phyloP scores from a whole-genome alignment of 208 protist genomes.

The Herpetomonas muscarum region DNA sequence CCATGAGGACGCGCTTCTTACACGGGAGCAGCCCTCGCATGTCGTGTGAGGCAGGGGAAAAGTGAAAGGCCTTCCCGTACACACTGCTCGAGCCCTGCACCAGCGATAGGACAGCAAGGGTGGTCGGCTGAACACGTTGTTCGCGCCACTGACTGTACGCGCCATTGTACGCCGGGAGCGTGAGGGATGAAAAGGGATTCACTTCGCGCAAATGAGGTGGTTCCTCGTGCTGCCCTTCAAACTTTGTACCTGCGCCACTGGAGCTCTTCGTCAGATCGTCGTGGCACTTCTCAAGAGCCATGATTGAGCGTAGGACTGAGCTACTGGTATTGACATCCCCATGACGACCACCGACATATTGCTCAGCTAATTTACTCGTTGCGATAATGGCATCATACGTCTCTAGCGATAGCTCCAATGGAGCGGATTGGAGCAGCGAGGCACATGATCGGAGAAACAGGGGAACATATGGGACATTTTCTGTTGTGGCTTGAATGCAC shows the following conservation, averaged over 20 bases:
- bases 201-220: background rate
- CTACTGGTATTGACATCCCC: slow-evolving; percentile 61
- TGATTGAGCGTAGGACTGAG: slow-evolving; percentile 58
- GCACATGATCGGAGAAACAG: slow-evolving; percentile 63
- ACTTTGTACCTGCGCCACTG: too few relatives aligned
- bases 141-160: slow-evolving; percentile 58
- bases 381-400: slow-evolving; percentile 43
- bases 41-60: slow-evolving; percentile 45
- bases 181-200: slow-evolving; percentile 18
- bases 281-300: slow-evolving; percentile 30
- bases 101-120: slow-evolving; percentile 59
- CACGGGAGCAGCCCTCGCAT: slow-evolving; percentile 64
- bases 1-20: slow-evolving; percentile 81
- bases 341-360: slow-evolving; percentile 31
- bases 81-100: slow-evolving; percentile 51
- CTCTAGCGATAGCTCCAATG: slow-evolving; percentile 21
- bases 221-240: too few relatives aligned
- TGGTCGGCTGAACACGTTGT: slow-evolving; percentile 22
- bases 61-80: slow-evolving; percentile 54
- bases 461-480: slow-evolving; percentile 33
- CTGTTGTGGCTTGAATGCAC: slow-evolving; percentile 8
- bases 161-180: slow-evolving; percentile 28
- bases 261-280: slow-evolving; percentile 7
- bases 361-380: slow-evolving; percentile 24
- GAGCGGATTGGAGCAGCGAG: slow-evolving; percentile 39